Conservation (phyloP, 164 flowering plant genomes). For the Liquidambar formosana region DNA sequence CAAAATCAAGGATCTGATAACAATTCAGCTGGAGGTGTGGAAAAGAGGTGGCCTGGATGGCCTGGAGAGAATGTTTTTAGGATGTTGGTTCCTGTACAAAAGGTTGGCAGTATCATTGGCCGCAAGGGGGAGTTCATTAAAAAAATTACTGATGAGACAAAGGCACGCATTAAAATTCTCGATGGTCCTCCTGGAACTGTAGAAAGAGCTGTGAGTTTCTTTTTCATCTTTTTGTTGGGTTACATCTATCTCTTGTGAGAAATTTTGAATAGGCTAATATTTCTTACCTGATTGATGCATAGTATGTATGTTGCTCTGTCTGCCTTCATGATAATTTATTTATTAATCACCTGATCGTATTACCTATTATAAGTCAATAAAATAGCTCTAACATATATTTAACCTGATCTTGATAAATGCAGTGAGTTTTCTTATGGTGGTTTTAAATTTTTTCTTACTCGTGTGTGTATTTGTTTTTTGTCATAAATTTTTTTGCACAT, state of each 20-base stretch:
- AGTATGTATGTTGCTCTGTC: too few relatives aligned
- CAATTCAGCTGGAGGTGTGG: slow-evolving; percentile 24
- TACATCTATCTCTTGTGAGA: neutral
- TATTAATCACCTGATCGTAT: too few relatives aligned
- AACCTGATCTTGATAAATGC: too few relatives aligned
- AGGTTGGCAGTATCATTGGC: slow-evolving; percentile 73
- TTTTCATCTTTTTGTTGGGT: neutral
- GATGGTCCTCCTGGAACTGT: slow-evolving; percentile 71
- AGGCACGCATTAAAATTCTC: slow-evolving; percentile 68
- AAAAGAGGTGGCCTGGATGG: slow-evolving; percentile 79
- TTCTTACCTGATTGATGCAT: too few relatives aligned
- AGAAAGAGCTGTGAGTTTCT: slow-evolving; percentile 64
- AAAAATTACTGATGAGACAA: slow-evolving; percentile 64
- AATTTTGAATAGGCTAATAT: neutral
- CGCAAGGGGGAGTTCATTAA: slow-evolving; percentile 75
- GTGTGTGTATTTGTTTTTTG: too few relatives aligned
- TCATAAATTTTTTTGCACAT: too few relatives aligned
- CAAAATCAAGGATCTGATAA: slow-evolving; percentile 5
- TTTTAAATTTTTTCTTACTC: too few relatives aligned
- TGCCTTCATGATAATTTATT: too few relatives aligned
- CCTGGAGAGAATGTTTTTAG: slow-evolving; percentile 72
- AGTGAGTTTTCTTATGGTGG: too few relatives aligned
- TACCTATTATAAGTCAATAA: too few relatives aligned
- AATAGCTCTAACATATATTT: too few relatives aligned
- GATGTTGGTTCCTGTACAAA: slow-evolving; percentile 63